Conservation (phyloP, 306 rosid genomes). For the Sphenostylis stenocarpa region DNA sequence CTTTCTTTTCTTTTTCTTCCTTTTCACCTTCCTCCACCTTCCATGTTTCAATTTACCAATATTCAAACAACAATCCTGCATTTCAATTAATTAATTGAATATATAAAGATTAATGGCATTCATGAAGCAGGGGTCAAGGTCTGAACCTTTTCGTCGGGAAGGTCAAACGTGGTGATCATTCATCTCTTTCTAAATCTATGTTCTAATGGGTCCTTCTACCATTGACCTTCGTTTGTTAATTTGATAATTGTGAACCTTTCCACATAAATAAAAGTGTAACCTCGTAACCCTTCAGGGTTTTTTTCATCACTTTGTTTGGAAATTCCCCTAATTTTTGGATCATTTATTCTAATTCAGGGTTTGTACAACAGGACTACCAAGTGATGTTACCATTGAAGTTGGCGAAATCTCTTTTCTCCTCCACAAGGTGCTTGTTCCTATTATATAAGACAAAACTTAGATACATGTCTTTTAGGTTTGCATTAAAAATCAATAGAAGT, state of each 20-base stretch:
- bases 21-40: constrained; percentile 7
- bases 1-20: not conserved
- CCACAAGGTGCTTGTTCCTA: constrained; percentile 64
- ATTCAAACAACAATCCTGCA: not conserved
- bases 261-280: constrained; percentile 14
- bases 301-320: not conserved
- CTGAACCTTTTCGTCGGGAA: constrained; percentile 75
- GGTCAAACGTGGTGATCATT: constrained; percentile 72
- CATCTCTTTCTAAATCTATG: not conserved
- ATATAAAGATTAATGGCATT: constrained; percentile 47
- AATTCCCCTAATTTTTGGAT: constrained; percentile 8
- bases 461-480: not conserved
- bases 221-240: not conserved
- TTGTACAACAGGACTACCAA: constrained; percentile 80
- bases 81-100: not conserved
- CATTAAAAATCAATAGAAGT: not conserved
- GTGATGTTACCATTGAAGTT: constrained; percentile 72
- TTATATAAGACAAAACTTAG: not conserved
- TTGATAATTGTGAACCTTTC: not conserved
- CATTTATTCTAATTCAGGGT: constrained; percentile 45
- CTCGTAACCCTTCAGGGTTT: not conserved
- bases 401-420: constrained; percentile 83
- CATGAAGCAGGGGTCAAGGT: constrained; percentile 72
- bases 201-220: not conserved
- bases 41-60: constrained; percentile 12